Percentiles rank a stretch among this genome's conserved stretches.
These are phyloP conservation scores for Quercus bicolor DNA, from an alignment of 306 rosid genomes.

Conservation along the genomic window DNA sequence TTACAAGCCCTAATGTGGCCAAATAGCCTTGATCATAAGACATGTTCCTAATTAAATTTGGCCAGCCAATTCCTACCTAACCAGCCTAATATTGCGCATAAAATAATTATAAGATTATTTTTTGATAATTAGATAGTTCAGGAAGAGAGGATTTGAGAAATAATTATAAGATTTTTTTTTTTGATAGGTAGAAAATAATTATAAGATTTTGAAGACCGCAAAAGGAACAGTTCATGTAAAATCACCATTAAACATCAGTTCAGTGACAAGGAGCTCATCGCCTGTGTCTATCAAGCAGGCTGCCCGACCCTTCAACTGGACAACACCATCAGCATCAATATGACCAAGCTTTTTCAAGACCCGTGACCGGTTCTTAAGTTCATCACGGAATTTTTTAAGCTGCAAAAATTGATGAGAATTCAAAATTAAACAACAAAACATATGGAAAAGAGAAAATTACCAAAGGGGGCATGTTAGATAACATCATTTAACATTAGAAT, in stretches of 20 bases:
- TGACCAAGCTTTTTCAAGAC: conserved; percentile 97
- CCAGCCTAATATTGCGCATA: not conserved
- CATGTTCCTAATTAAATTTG: not conserved
- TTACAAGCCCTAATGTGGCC: not conserved
- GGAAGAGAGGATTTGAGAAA: no score
- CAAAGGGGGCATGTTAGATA: not conserved
- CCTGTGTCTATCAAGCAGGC: conserved; percentile 99
- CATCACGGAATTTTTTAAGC: conserved; percentile 94
- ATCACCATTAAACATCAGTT: conserved; percentile 95
- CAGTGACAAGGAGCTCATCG: conserved; percentile 95
- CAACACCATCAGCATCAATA: conserved; percentile 85
- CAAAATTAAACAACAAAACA: not conserved
- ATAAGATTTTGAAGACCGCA: not conserved
- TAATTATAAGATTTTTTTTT: no score
- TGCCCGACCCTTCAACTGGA: conserved; percentile 95
- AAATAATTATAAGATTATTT: conserved; percentile 2
- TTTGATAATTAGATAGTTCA: no score
- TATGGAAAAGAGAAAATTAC: not conserved
- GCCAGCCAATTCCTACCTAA: not conserved
- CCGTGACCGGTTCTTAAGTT: conserved; percentile 85
- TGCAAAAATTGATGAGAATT: conserved; percentile 26
- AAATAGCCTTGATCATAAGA: not conserved
- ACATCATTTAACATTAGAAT: not conserved
- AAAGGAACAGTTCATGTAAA: conserved; percentile 4
- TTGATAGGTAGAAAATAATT: not conserved